phyloP scores from a whole-genome alignment of 2,329 filamentous ascomycete genomes.

The Fusarium pseudograminearum region DNA sequence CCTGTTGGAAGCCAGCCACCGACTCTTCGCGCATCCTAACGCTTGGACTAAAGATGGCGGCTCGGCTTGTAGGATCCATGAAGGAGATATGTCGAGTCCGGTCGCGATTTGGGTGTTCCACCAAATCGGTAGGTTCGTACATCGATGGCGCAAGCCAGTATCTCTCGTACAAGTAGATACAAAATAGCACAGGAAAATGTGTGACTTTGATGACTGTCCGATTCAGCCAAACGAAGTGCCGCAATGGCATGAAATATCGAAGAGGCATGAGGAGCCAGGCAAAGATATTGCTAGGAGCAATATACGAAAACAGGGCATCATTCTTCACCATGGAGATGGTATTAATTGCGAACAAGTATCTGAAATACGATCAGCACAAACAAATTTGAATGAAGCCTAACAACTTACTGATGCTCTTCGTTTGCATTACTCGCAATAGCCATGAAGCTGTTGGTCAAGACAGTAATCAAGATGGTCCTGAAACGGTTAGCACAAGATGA shows the following conservation, averaged over 20 bases:
- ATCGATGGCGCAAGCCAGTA: slow-evolving; percentile 79
- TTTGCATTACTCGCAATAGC: slow-evolving; percentile 92
- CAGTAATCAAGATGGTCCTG: slow-evolving; percentile 89
- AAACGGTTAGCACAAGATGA: slow-evolving; percentile 10
- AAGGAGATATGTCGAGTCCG: slow-evolving; percentile 67
- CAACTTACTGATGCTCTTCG: slow-evolving; percentile 80
- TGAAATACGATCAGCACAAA: slow-evolving; percentile 44
- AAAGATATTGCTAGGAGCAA: slow-evolving; percentile 90
- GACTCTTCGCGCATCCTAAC: slow-evolving; percentile 84
- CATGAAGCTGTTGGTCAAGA: slow-evolving; percentile 98
- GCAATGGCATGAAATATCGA: slow-evolving; percentile 82
- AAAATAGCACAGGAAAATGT: slow-evolving; percentile 87
- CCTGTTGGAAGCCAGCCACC: slow-evolving; percentile 88
- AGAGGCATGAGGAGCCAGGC: slow-evolving; percentile 90
- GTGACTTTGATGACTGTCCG: slow-evolving; percentile 92
- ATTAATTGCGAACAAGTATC: slow-evolving; percentile 93
- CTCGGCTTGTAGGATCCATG: slow-evolving; percentile 65
- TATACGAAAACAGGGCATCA: slow-evolving; percentile 94
- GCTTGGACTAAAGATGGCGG: slow-evolving; percentile 79
- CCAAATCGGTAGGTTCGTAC: slow-evolving; percentile 85
- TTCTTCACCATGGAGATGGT: slow-evolving; percentile 99
- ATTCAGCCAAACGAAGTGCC: slow-evolving; percentile 85
- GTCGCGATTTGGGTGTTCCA: slow-evolving; percentile 74
- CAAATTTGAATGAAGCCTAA: accelerated
- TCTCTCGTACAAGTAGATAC: slow-evolving; percentile 89